Percentiles rank a stretch among this genome's conserved stretches.
phyloP scores from a whole-genome alignment of 192 early-diverging fungal species.

The Dissophora globulifera region DNA sequence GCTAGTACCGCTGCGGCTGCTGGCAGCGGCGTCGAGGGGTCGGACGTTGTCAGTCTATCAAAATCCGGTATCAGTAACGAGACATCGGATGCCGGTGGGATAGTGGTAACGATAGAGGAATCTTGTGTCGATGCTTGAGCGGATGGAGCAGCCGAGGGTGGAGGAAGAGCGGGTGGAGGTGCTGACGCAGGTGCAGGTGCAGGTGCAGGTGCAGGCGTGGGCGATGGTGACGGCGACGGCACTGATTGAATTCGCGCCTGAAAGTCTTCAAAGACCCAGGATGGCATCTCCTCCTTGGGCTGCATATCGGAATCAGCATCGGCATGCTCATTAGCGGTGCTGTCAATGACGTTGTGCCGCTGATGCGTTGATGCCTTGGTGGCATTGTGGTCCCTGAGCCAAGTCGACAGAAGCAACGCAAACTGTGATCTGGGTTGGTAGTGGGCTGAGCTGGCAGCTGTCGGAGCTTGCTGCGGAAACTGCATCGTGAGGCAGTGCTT shows the following conservation, averaged over 20 bases:
- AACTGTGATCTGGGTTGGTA: constrained; percentile 7
- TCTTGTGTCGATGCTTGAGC: neutral
- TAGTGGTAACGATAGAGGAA: neutral
- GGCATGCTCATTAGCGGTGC: neutral
- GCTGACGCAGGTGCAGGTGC: neutral
- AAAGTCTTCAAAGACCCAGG: constrained; percentile 28
- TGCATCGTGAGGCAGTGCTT: constrained; percentile 5
- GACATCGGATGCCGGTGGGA: neutral
- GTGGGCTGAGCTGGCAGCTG: neutral
- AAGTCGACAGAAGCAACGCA: constrained; percentile 11
- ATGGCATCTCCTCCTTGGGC: constrained; percentile 6
- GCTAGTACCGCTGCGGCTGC: constrained; percentile 7
- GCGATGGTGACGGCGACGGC: neutral
- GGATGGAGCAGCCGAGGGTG: neutral
- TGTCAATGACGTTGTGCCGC: neutral
- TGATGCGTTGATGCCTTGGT: constrained; percentile 8
- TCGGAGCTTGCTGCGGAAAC: neutral
- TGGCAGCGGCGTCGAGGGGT: neutral
- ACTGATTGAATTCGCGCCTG: neutral
- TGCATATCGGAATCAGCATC: neutral
- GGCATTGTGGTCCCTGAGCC: constrained; percentile 31
- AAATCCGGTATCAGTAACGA: constrained; percentile 5
- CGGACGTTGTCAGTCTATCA: constrained; percentile 17
- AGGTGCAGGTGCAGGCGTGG: neutral
- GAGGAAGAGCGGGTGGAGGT: neutral